Evolutionary conservation across 1,284 basidiomycete genomes (phyloP).

Genomic region (Schizopora paradoxa): DNA sequence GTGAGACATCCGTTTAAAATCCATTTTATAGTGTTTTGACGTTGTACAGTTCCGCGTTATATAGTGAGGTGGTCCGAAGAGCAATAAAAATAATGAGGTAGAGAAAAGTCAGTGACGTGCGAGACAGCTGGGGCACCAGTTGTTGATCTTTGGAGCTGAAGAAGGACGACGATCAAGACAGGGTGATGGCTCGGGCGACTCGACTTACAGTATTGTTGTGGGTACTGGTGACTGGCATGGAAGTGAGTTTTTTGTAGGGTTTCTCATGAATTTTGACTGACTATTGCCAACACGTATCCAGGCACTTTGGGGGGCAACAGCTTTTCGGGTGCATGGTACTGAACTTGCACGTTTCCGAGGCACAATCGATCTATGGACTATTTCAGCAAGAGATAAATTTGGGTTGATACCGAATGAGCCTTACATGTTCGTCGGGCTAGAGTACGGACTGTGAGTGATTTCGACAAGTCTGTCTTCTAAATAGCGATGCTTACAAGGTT

Average conservation of each 20-base stretch:
- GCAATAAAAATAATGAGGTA: too few relatives aligned
- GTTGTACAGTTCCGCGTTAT: too few relatives aligned
- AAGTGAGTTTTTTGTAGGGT: slow-evolving; percentile 16
- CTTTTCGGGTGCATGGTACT: slow-evolving; percentile 50
- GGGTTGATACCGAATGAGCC: background rate
- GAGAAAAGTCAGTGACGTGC: background rate
- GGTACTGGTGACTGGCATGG: slow-evolving; percentile 50
- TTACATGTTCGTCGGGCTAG: slow-evolving; percentile 18
- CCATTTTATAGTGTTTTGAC: too few relatives aligned
- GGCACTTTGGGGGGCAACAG: slow-evolving; percentile 49
- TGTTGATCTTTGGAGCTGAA: slow-evolving; percentile 44
- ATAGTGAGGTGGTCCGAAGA: too few relatives aligned
- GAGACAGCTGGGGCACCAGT: slow-evolving; percentile 33
- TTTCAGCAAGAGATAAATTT: background rate
- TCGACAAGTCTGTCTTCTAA: background rate
- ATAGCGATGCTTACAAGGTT: slow-evolving; percentile 5
- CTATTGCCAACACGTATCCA: slow-evolving; percentile 66
- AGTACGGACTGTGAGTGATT: background rate
- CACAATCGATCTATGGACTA: slow-evolving; percentile 52
- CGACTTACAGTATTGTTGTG: slow-evolving; percentile 56
- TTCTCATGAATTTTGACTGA: slow-evolving; percentile 32
- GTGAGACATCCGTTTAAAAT: too few relatives aligned
- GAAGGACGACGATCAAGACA: background rate
- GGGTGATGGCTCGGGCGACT: background rate
- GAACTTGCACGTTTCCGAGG: slow-evolving; percentile 55